Evolutionary conservation across 1,284 basidiomycete genomes (phyloP), one percentile per base, ranked within the genome.

Genomic region (Cryptococcus sp.): DNA sequence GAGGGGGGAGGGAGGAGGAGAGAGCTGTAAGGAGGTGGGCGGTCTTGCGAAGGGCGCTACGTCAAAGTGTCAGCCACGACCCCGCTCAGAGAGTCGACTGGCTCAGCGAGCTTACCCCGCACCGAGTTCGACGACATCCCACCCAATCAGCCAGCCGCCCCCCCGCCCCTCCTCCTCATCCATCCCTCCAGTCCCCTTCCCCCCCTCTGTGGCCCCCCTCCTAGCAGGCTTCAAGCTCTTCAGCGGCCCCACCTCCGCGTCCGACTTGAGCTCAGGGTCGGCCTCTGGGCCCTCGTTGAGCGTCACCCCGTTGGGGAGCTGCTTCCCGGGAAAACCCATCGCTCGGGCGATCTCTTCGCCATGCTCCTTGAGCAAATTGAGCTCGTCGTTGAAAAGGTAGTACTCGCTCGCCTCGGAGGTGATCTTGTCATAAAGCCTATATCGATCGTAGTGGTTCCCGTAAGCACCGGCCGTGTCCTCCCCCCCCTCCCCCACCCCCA

Each of bases 321-420:
- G 49, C 43, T 64, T 43, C 13, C 57, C 1, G 1, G 67, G 65
- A 60, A 77, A 73, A n/a, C 75, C 75, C 75, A 76, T 72, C 0
- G 87, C 85, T 20, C 63, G 58, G n/a, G 72, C 79, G 46, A 83
- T 83, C 57, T 80, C 80, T 15, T 65, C 59, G 2, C 79, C 79
- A 62, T 81, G 74, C 6, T 66, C 68, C 53, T 79, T 73, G 56
- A 83, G 72, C 37, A 83, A 76, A 49, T 78, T 73, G 36, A 80
- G 72, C 68, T 83, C 82, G 37, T 80, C 79, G 4, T 72, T 78
- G 76, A 93, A 96, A 20, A 91, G 82, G 72, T 98, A 98, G 74
- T 98, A 97, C 64, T 93, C 91, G 9, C 84, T 82, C 0, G 83
- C 88, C 43, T 86, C 79, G 15, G 87, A 87, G 0, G 91, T 93